phyloP scores from a whole-genome alignment of 2,329 filamentous ascomycete species.

The Botrytis medusae region DNA sequence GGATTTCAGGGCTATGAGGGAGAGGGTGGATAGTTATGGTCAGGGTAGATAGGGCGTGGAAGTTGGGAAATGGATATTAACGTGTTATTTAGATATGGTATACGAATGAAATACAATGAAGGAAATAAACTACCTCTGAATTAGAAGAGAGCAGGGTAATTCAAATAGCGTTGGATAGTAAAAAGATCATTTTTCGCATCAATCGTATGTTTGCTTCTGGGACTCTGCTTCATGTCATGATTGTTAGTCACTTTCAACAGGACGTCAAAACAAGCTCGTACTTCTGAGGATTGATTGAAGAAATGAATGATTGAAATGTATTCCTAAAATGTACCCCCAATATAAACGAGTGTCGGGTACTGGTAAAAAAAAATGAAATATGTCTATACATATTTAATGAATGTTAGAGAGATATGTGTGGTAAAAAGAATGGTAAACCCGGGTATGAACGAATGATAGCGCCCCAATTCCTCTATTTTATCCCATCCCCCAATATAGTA shows the following conservation, averaged over 20 bases:
- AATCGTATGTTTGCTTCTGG: neutral
- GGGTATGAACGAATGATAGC: conserved; percentile 1
- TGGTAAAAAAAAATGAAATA: neutral
- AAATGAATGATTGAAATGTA: neutral
- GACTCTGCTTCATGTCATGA: fast-evolving
- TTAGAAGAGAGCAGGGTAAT: neutral
- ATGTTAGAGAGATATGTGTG: neutral
- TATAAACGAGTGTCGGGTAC: neutral
- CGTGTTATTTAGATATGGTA: neutral
- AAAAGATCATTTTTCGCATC: too few species aligned
- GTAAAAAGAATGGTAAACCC: neutral
- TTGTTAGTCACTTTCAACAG: neutral
- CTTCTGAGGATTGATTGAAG: neutral
- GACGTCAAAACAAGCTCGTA: neutral
- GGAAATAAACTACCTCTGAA: neutral
- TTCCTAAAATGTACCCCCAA: neutral
- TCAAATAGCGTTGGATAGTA: neutral
- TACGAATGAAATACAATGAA: neutral
- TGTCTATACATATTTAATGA: neutral
- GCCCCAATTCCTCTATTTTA: neutral
- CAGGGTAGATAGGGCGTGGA: too few species aligned
- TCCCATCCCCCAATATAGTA: neutral
- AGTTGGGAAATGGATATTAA: too few species aligned
- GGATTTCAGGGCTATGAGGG: neutral
- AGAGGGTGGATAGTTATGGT: neutral